Evolutionary conservation across 352 stramenopile genomes (phyloP).

Genomic region (Globisporangium perplexum): DNA sequence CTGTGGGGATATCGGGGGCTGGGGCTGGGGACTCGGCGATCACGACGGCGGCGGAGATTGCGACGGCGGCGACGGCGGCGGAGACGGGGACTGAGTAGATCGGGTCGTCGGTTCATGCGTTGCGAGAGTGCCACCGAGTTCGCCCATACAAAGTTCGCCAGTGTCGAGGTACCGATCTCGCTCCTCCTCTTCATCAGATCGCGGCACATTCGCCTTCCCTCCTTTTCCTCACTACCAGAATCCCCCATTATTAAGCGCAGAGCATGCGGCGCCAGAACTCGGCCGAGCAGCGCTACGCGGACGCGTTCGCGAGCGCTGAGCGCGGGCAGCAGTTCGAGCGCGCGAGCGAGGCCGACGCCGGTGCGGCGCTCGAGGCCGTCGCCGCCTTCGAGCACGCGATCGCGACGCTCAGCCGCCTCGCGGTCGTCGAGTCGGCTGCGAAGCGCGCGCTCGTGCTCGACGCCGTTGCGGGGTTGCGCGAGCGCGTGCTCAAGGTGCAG

Average conservation of each 20-base stretch:
- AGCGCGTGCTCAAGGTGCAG: constrained; percentile 37
- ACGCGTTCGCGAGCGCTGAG: constrained; percentile 53
- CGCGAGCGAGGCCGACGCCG: not conserved
- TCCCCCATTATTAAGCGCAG: no score
- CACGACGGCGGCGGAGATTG: no score
- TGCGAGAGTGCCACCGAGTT: no score
- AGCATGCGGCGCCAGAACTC: constrained; percentile 16
- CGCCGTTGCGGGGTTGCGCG: constrained; percentile 47
- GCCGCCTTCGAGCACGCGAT: constrained; percentile 48
- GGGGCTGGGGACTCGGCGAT: no score
- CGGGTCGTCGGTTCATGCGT: no score
- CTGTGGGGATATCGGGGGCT: no score
- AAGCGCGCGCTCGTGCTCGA: constrained; percentile 55
- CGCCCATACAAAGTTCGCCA: no score
- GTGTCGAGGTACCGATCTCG: no score
- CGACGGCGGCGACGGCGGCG: no score
- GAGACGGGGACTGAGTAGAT: no score
- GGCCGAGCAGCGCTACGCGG: constrained; percentile 55
- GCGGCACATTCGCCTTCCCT: no score
- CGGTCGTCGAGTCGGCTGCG: constrained; percentile 67
- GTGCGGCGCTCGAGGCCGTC: constrained; percentile 18
- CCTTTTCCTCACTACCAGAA: not conserved
- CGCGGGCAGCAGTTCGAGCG: constrained; percentile 28
- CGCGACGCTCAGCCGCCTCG: constrained; percentile 55
- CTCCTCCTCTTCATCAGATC: no score